These are phyloP conservation scores for Scopulariopsis brevicaulis DNA, from an alignment of 2,329 filamentous ascomycete genomes.

Conservation along the genomic window DNA sequence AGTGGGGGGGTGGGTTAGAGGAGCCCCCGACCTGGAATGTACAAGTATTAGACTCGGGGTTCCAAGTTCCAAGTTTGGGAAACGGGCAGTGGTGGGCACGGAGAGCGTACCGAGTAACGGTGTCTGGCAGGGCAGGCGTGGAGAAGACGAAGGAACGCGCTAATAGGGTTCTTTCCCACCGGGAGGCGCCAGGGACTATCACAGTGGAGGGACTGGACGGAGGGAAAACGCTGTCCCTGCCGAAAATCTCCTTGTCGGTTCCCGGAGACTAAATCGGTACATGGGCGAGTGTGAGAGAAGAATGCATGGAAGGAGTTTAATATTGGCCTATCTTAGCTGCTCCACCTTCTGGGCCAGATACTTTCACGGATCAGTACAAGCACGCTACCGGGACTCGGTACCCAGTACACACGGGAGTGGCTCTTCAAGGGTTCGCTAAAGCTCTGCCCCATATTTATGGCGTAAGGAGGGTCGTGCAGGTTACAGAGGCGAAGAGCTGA, in stretches of 20 bases:
- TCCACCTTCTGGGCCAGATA: not conserved
- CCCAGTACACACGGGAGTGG: not conserved
- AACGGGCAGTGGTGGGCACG: not conserved
- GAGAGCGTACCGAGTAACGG: not conserved
- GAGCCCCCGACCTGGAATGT: not conserved
- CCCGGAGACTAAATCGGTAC: not conserved
- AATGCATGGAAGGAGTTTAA: not conserved
- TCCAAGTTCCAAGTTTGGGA: not conserved
- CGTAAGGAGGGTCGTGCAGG: not conserved
- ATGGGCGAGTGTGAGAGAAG: not conserved
- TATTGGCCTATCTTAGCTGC: not conserved
- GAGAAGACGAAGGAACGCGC: not conserved
- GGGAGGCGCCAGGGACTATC: not conserved
- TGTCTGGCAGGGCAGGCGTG: not conserved
- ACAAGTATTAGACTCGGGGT: not conserved
- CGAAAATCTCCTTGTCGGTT: not conserved
- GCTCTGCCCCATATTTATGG: conserved; percentile 1
- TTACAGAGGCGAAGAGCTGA: not conserved
- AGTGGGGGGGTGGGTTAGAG: not conserved
- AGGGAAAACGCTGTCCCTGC: not conserved
- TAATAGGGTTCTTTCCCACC: not conserved
- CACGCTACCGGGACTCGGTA: not conserved
- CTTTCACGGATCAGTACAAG: not conserved
- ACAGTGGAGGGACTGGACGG: not conserved
- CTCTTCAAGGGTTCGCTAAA: not conserved